These are phyloP conservation scores for Aegilops sharonensis DNA, from an alignment of 176 grass and related monocot species.

Conservation along the genomic window DNA sequence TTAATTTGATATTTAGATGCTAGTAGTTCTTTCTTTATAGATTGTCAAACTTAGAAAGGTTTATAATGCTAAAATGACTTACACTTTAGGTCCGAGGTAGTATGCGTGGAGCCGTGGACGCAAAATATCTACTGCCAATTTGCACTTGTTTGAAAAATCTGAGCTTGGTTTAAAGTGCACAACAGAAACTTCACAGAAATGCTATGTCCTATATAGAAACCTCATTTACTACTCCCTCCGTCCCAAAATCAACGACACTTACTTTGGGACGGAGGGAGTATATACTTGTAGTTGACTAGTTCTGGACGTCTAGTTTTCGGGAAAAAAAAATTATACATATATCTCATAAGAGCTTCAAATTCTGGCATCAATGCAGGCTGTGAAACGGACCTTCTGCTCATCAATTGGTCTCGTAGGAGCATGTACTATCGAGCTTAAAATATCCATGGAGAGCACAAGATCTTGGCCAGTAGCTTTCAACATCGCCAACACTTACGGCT, in stretches of 20 bases:
- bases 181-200: too few relatives aligned
- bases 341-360: not conserved
- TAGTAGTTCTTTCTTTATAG: not conserved
- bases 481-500: not conserved
- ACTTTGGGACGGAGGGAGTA: too few relatives aligned
- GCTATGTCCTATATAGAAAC: too few relatives aligned
- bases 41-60: not conserved
- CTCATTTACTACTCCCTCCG: too few relatives aligned
- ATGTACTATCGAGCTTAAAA: slow-evolving; percentile 21
- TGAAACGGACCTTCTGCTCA: slow-evolving; percentile 19
- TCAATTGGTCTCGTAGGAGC: slow-evolving; percentile 7
- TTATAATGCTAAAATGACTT: not conserved
- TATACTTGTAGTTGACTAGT: too few relatives aligned
- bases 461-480: slow-evolving; percentile 31
- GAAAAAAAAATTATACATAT: too few relatives aligned
- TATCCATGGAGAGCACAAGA: not conserved
- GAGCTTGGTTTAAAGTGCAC: too few relatives aligned
- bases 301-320: too few relatives aligned
- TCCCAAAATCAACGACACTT: too few relatives aligned
- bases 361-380: slow-evolving; percentile 14
- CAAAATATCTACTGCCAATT: not conserved
- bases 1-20: not conserved
- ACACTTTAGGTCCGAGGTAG: not conserved
- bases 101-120: not conserved
- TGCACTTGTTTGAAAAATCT: too few relatives aligned